phyloP scores from a whole-genome alignment of 306 rosid species.

The Vicia sativa region DNA sequence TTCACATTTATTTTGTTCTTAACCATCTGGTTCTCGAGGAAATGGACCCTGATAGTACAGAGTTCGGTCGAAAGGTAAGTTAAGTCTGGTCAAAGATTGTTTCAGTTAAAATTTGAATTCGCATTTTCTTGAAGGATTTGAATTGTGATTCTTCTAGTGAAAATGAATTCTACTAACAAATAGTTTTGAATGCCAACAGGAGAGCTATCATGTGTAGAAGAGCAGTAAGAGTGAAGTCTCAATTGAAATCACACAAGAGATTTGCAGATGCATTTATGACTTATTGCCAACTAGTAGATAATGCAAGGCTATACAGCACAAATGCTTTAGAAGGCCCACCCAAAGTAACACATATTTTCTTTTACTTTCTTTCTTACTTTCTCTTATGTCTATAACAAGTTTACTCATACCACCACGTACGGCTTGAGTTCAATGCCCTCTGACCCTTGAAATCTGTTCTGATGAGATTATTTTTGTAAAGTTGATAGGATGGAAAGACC shows the following conservation, averaged over 20 bases:
- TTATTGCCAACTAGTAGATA: conserved; percentile 77
- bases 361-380: conserved; percentile 15
- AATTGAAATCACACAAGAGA: conserved; percentile 85
- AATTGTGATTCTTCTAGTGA: not conserved
- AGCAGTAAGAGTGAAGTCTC: conserved; percentile 83
- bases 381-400: not conserved
- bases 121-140: not conserved
- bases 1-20: not conserved
- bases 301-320: conserved; percentile 81
- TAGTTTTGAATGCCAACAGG: conserved; percentile 54
- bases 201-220: conserved; percentile 90
- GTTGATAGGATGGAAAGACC: conserved; percentile 96
- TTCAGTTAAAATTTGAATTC: not conserved
- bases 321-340: conserved; percentile 92
- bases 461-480: conserved; percentile 46
- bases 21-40: not conserved
- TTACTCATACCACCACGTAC: too few relatives aligned
- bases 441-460: too few relatives aligned
- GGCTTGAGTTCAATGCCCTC: too few relatives aligned
- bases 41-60: not conserved
- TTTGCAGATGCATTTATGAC: conserved; percentile 85
- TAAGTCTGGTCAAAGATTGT: not conserved
- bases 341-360: conserved; percentile 54
- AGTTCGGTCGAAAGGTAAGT: not conserved
- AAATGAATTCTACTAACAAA: conserved; percentile 17